A percentile compares a stretch with the other conserved stretches of the same genome.
Conservation (phyloP, 2,329 filamentous ascomycete genomes). For the Blumeria graminis region DNA sequence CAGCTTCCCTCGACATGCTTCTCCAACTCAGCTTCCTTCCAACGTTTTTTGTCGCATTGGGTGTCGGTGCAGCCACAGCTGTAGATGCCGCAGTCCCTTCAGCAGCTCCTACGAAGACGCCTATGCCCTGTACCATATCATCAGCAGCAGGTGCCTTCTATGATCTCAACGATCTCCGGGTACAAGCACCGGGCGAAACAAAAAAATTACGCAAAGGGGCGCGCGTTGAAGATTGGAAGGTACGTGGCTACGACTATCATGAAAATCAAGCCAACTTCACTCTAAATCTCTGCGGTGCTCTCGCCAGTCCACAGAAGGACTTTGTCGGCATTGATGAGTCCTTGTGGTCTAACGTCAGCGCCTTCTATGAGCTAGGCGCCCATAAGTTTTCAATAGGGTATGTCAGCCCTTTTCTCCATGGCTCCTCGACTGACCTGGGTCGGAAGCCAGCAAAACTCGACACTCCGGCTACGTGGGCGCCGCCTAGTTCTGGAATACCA, state of each 20-base stretch:
- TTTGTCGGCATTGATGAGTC: slow-evolving; percentile 38
- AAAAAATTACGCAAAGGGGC: slow-evolving; percentile 24
- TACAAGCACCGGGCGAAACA: slow-evolving; percentile 8
- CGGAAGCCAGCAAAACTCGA: slow-evolving; percentile 28
- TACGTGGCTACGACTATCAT: slow-evolving; percentile 47
- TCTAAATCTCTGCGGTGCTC: slow-evolving; percentile 54
- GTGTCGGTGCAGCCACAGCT: too few species aligned
- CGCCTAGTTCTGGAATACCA: slow-evolving; percentile 59
- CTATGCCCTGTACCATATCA: slow-evolving; percentile 14
- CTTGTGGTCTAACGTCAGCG: slow-evolving; percentile 50
- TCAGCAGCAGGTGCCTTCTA: slow-evolving; percentile 14
- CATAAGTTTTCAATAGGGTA: slow-evolving; percentile 55
- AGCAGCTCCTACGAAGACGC: slow-evolving; percentile 5
- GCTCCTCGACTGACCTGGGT: slow-evolving; percentile 3
- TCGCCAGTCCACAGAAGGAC: slow-evolving; percentile 39
- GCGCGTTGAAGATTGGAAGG: slow-evolving; percentile 34
- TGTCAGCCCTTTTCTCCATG: slow-evolving; percentile 11
- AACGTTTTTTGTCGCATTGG: too few species aligned
- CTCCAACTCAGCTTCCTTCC: not conserved
- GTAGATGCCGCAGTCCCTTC: not conserved
- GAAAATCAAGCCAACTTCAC: slow-evolving; percentile 47
- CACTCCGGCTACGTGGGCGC: slow-evolving; percentile 36
- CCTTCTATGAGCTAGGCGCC: slow-evolving; percentile 43
- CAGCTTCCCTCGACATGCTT: not conserved
- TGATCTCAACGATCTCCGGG: slow-evolving; percentile 14